These are phyloP conservation scores for Coffea eugenioides DNA, from an alignment of 257 asterid genomes.

Conservation along the genomic window DNA sequence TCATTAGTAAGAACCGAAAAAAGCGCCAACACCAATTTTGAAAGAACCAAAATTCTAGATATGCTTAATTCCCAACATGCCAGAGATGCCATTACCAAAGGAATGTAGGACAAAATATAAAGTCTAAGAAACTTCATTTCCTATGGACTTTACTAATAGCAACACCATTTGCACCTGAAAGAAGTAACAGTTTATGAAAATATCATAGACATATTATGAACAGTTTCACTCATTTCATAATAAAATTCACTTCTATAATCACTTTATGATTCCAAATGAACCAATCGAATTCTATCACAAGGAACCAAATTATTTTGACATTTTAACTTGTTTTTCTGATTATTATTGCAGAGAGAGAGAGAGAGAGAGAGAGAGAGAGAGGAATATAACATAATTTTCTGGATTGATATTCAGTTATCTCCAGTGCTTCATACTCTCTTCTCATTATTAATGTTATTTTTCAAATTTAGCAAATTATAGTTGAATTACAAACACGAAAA, in stretches of 20 bases:
- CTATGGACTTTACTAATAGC: background rate
- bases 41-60: background rate
- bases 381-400: background rate
- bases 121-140: background rate
- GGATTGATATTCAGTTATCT: background rate
- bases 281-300: background rate
- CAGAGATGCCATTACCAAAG: background rate
- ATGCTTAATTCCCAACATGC: background rate
- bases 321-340: background rate
- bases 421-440: background rate
- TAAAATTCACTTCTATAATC: background rate
- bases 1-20: constrained; percentile 11
- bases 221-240: background rate
- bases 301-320: background rate
- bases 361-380: background rate
- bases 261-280: background rate
- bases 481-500: background rate
- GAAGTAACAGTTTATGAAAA: background rate
- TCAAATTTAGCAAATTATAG: background rate
- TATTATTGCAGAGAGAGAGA: background rate
- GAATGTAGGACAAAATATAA: background rate
- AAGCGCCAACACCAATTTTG: background rate
- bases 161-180: background rate
- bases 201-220: background rate
- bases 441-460: background rate